Percentiles rank a stretch among this genome's conserved stretches.
Conservation (phyloP, 164 flowering plant genomes). For the Vitis rupestris region DNA sequence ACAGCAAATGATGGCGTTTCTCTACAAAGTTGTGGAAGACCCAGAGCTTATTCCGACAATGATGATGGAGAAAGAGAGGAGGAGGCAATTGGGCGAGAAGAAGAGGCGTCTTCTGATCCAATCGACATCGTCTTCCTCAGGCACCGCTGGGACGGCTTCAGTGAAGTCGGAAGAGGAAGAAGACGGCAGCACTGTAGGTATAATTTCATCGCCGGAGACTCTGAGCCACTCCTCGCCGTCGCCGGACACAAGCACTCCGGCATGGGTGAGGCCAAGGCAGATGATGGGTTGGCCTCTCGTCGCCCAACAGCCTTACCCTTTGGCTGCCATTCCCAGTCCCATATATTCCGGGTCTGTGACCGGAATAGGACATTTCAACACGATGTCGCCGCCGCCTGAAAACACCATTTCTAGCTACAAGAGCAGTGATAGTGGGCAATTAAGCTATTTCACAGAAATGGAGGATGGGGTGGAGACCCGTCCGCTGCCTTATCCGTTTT, state of each 20-base stretch:
- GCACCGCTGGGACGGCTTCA: conserved; percentile 18
- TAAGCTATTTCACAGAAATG: conserved; percentile 22
- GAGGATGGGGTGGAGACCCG: conserved; percentile 20
- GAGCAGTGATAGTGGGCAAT: conserved; percentile 4
- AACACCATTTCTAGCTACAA: neutral
- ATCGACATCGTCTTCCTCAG: conserved; percentile 29
- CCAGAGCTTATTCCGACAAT: conserved; percentile 63
- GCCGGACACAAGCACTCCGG: conserved; percentile 12
- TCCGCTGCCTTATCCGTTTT: conserved; percentile 59
- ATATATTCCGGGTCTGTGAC: neutral
- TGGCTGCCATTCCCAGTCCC: neutral
- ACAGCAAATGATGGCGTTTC: conserved; percentile 87
- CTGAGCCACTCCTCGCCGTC: conserved; percentile 24
- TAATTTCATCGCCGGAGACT: conserved; percentile 17
- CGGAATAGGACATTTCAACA: neutral
- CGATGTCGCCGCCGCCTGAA: conserved; percentile 2
- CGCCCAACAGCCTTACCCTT: conserved; percentile 9
- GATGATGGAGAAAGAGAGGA: conserved; percentile 40
- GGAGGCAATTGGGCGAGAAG: conserved; percentile 27
- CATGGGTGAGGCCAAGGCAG: conserved; percentile 14
- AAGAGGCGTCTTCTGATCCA: conserved; percentile 33
- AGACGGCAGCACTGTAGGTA: conserved; percentile 12
- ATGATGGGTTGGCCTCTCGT: conserved; percentile 4
- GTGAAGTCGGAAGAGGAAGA: conserved; percentile 38
- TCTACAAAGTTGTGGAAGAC: conserved; percentile 62